Evolutionary conservation across 257 asterid genomes (phyloP).

Genomic region (Solanum chilense): DNA sequence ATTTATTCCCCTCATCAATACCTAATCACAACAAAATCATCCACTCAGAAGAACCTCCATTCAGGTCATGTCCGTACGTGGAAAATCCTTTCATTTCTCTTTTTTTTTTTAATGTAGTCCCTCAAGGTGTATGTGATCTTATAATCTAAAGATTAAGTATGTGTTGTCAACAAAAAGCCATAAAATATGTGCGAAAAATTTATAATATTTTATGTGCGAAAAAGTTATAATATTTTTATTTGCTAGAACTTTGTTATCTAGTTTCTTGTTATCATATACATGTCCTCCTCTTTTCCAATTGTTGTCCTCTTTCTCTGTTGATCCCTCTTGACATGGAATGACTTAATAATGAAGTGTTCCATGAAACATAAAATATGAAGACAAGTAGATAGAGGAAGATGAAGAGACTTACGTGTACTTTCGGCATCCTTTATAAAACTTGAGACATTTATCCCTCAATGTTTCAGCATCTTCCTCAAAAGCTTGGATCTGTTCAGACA

Average conservation of each 20-base stretch:
- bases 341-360: background rate
- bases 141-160: background rate
- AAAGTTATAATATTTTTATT: background rate
- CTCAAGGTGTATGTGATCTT: background rate
- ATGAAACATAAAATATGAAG: background rate
- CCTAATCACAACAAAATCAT: background rate
- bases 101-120: background rate
- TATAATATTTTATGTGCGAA: background rate
- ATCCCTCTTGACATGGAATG: background rate
- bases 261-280: background rate
- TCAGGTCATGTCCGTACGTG: background rate
- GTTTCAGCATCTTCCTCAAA: conserved; percentile 83
- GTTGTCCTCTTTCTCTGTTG: background rate
- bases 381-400: background rate
- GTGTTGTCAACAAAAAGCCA: background rate
- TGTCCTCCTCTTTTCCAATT: background rate
- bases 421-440: conserved; percentile 89
- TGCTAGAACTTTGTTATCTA: background rate
- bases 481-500: conserved; percentile 64
- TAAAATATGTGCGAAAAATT: background rate
- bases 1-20: background rate
- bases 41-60: background rate
- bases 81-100: background rate
- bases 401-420: conserved; percentile 65
- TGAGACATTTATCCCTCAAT: conserved; percentile 68